Conservation (phyloP, 2,329 filamentous ascomycete genomes). For the Botryotinia narcissicola region DNA sequence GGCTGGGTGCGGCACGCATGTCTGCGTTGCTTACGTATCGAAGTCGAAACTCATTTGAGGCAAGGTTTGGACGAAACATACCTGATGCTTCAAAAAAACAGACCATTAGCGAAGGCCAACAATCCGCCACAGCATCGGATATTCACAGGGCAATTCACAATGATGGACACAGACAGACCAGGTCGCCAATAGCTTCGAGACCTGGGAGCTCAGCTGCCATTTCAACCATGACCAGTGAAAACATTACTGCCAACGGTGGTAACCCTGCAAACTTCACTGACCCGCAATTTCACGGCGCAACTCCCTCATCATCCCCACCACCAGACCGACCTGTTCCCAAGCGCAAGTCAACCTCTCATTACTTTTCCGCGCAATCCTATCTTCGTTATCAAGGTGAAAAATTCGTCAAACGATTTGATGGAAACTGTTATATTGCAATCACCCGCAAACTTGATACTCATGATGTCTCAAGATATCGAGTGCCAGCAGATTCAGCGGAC, state of each 20-base stretch:
- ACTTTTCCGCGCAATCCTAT: constrained; percentile 97
- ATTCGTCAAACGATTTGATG: constrained; percentile 95
- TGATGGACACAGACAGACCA: constrained; percentile 68
- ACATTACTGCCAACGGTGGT: constrained; percentile 28
- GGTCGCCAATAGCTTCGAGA: constrained; percentile 47
- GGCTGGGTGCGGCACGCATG: constrained; percentile 93
- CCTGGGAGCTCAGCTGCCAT: constrained; percentile 38
- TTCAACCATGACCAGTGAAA: constrained; percentile 18
- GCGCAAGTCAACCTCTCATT: constrained; percentile 61
- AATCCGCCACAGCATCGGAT: constrained; percentile 58
- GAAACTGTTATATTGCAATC: constrained; percentile 98
- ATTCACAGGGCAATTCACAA: constrained; percentile 77
- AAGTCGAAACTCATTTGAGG: constrained; percentile 94
- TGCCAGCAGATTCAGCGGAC: constrained; percentile 41
- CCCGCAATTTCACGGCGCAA: constrained; percentile 70
- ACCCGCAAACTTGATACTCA: constrained; percentile 97
- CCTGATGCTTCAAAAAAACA: constrained; percentile 82
- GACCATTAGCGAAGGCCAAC: constrained; percentile 69
- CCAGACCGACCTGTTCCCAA: constrained; percentile 36
- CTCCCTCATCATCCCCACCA: constrained; percentile 47
- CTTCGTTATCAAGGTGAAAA: constrained; percentile 94
- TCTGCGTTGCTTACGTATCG: constrained; percentile 93
- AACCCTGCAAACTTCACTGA: constrained; percentile 49
- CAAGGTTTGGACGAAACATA: constrained; percentile 88
- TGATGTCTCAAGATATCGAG: constrained; percentile 80